These are phyloP conservation scores for Penstemon barbatus DNA, from an alignment of 257 asterid genomes.

Conservation along the genomic window DNA sequence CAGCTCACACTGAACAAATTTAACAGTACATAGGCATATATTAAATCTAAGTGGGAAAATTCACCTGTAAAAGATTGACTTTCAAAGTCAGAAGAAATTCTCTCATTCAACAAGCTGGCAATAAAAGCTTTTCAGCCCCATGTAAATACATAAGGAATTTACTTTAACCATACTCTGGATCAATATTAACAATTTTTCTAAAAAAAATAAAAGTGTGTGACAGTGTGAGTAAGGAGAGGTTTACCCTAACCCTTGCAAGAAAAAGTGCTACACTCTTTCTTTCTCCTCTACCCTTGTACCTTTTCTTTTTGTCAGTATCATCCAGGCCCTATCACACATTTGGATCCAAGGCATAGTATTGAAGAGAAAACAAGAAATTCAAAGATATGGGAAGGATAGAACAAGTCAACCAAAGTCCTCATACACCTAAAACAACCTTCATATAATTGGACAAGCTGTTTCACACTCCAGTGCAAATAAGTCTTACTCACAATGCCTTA, in stretches of 20 bases:
- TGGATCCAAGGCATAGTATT: no score
- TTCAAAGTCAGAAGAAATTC: background rate
- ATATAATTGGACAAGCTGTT: no score
- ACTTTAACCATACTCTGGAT: background rate
- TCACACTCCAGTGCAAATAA: no score
- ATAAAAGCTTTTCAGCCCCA: background rate
- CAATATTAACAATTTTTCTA: background rate
- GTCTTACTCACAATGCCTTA: no score
- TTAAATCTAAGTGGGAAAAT: background rate
- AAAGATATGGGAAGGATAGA: no score
- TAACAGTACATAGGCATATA: background rate
- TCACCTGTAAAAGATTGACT: background rate
- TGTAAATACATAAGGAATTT: background rate
- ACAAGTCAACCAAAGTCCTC: background rate
- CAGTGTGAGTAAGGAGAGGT: background rate
- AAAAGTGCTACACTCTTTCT: background rate
- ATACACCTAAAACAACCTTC: no score
- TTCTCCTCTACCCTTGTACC: background rate
- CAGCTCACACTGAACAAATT: constrained; percentile 19
- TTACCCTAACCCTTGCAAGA: background rate
- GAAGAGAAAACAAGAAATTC: no score
- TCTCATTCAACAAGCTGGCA: background rate
- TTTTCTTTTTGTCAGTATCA: no score
- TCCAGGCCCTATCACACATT: background rate
- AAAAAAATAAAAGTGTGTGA: background rate